A percentile compares a stretch with the other conserved stretches of the same genome.
Evolutionary conservation across 2,329 filamentous ascomycete species (phyloP).

Genomic region (Fusarium denticulatum): DNA sequence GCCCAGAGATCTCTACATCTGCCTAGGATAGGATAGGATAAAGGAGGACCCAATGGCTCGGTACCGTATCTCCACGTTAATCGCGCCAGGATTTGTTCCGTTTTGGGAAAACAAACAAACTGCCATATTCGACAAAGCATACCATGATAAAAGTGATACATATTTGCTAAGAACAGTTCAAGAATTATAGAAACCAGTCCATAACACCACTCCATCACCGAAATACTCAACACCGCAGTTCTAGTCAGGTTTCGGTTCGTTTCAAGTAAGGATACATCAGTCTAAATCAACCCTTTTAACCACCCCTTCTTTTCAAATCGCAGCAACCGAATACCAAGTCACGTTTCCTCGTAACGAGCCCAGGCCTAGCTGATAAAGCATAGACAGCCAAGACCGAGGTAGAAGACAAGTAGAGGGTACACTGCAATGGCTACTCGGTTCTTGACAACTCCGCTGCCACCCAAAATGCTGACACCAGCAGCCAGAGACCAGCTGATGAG

Average conservation of each 20-base stretch:
- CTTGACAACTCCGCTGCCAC: slow-evolving; percentile 93
- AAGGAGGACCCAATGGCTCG: neutral
- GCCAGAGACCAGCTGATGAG: slow-evolving; percentile 93
- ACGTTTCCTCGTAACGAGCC: neutral
- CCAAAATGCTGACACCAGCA: slow-evolving; percentile 93
- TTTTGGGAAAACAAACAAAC: neutral
- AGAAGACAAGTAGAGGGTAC: slow-evolving; percentile 95
- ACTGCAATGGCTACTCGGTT: slow-evolving; percentile 94
- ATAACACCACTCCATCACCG: slow-evolving; percentile 10
- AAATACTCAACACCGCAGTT: slow-evolving; percentile 19
- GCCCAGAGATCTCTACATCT: neutral
- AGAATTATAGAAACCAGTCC: neutral
- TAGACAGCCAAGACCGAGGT: slow-evolving; percentile 89
- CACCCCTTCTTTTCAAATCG: slow-evolving; percentile 1
- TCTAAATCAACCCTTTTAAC: slow-evolving; percentile 17
- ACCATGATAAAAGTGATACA: slow-evolving; percentile 10
- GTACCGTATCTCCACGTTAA: slow-evolving; percentile 8
- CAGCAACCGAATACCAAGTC: neutral
- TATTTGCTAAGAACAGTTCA: slow-evolving; percentile 1
- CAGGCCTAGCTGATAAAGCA: slow-evolving; percentile 88
- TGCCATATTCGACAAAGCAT: neutral
- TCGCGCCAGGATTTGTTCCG: neutral
- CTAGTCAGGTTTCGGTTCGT: slow-evolving; percentile 12
- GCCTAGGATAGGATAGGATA: neutral
- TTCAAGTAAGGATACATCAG: slow-evolving; percentile 33